phyloP scores from a whole-genome alignment of 768 basidiomycete species.

The Pisolithus orientalis region DNA sequence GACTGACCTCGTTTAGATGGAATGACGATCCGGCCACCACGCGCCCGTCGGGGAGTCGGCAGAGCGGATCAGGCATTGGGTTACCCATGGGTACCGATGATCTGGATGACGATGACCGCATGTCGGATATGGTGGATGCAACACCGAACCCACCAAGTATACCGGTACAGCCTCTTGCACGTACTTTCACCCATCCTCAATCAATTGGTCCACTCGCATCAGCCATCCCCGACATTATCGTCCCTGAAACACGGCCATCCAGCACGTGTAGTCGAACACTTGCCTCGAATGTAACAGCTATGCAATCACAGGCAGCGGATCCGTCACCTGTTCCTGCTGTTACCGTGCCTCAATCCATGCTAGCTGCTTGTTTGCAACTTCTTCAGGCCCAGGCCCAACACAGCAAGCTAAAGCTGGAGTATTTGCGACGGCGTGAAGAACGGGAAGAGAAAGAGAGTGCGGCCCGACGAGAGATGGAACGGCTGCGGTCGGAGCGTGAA shows the following conservation, averaged over 20 bases:
- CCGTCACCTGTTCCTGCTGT: conserved; percentile 39
- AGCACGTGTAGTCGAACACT: conserved; percentile 12
- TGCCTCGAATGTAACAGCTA: conserved; percentile 3
- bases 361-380: conserved; percentile 51
- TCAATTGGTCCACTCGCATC: conserved; percentile 8
- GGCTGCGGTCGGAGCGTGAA: conserved; percentile 49
- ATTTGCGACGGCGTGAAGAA: conserved; percentile 59
- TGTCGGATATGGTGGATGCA: conserved; percentile 36
- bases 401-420: conserved; percentile 64
- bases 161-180: conserved; percentile 25
- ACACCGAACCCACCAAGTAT: conserved; percentile 26
- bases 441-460: conserved; percentile 57
- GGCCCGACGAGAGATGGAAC: conserved; percentile 47
- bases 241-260: conserved; percentile 15
- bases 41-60: conserved; percentile 35
- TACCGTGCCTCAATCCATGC: conserved; percentile 49
- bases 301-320: conserved; percentile 24
- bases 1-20: conserved; percentile 41
- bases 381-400: conserved; percentile 65
- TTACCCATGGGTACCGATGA: conserved; percentile 34
- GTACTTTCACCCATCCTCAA: conserved; percentile 18
- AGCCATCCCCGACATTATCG: conserved; percentile 10
- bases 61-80: conserved; percentile 27
- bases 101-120: conserved; percentile 47
- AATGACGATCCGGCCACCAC: conserved; percentile 59